Base-by-base conservation (phyloP, 2,329 filamentous ascomycete species). In the Gnomoniopsis smithogilvyi region DNA sequence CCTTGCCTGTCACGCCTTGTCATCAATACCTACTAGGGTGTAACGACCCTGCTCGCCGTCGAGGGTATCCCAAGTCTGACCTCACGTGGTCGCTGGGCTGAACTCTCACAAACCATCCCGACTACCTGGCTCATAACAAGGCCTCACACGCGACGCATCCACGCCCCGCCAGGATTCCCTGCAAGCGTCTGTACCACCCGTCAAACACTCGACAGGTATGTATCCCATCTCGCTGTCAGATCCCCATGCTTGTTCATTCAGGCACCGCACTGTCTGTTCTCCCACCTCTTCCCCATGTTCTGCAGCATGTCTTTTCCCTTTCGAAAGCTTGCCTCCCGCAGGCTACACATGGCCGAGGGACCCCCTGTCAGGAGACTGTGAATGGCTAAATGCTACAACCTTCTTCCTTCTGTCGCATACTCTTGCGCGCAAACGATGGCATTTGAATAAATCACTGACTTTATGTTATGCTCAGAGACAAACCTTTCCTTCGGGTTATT, bases 81-180 rank as follows among this genome's bases (percentile, higher is more conserved):
- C 30, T 60, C 60, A 62, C 60, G 60, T 62, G 60, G 60, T 53
- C 38, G 33, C 51, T 53, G 36, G 56, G 60, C 60, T 62, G 53
- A 56, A 54, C 48, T 60, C 41, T 54, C 48, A 60, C 58, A 60
- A 50, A 52, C 36, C 49, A 57, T 59, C 47, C 60, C 60, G 57
- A 57, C 53, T 54, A 19, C 52, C 38, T 55, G 60, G 60, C 51
- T 49, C 59, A 53, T 46, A 38, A 55, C n/a, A 41, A 54, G 51
- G 41, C 56, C 51, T 55, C 51, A 24, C 56, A 52, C 56, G 30
- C 46, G 47, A 51, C 50, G 14, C 36, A 36, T 50, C 45, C 34
- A 50, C 51, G 51, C 17, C 49, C 34, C 51, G 55, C 60, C 54
- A 50, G 60, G 60, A 60, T 60, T 62, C 60, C 60, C 60, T 62